Evolutionary conservation across 805 yeast species (phyloP).

Genomic region (Metschnikowia anglica): DNA sequence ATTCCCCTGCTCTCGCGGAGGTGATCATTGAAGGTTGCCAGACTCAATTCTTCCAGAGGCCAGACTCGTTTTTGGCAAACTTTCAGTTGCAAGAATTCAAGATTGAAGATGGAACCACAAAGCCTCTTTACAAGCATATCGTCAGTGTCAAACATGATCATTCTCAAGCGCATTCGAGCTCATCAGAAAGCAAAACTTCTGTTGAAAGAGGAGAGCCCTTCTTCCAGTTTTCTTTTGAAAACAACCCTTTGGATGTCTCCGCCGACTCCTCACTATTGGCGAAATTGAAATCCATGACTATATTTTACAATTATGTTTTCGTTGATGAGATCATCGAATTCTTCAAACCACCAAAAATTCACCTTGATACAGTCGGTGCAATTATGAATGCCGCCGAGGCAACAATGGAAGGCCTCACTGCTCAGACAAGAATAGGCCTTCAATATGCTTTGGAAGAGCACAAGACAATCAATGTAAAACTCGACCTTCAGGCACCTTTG

Average conservation of each 20-base stretch:
- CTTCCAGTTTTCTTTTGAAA: constrained; percentile 78
- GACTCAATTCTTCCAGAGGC: constrained; percentile 69
- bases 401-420: constrained; percentile 85
- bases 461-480: constrained; percentile 78
- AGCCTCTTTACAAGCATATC: constrained; percentile 79
- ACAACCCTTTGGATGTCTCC: constrained; percentile 76
- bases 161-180: constrained; percentile 32
- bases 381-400: constrained; percentile 93
- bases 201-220: constrained; percentile 53
- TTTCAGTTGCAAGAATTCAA: constrained; percentile 78
- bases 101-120: constrained; percentile 82
- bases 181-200: constrained; percentile 12
- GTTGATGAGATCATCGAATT: constrained; percentile 72
- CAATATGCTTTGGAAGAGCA: constrained; percentile 95
- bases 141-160: constrained; percentile 75
- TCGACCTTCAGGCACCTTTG: constrained; percentile 92
- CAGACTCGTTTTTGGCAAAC: constrained; percentile 70
- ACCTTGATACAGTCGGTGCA: constrained; percentile 84
- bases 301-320: constrained; percentile 83
- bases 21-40: constrained; percentile 80
- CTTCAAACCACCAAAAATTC: constrained; percentile 84
- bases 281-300: constrained; percentile 80
- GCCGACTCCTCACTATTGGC: constrained; percentile 80
- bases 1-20: constrained; percentile 60
- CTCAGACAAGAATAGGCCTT: constrained; percentile 86